Evolutionary conservation across 2,329 filamentous ascomycete species (phyloP), one percentile per base, ranked within the genome.

Genomic region (Tolypocladium nubicola): DNA sequence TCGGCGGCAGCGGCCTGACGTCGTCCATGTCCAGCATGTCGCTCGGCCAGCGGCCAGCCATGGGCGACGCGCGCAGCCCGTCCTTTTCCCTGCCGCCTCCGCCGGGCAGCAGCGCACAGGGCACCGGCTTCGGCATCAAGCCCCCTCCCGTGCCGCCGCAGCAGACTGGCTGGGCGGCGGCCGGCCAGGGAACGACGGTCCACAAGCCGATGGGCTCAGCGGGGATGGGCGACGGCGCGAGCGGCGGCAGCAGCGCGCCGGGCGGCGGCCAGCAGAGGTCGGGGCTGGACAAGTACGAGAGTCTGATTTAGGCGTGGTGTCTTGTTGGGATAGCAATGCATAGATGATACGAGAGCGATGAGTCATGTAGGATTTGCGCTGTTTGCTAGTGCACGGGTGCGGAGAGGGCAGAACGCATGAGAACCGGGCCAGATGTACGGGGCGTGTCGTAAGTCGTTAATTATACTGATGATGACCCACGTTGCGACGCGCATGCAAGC

Each of bases 241-340:
- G 39, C 63, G 63, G 50, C 61, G 67, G 53, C 64, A 66, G 59
- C 64, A 67, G 60, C 64, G 67, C 60, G 63, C 64, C 56, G 21
- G 54, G 57, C 11, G 59, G 62, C 37, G 59, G 58, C 49, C 69
- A 72, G 57, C 71, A 69, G 58, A 78, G 76, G 64, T 77, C 78
- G 6, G 83, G 84, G 0, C 73, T 88, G 71, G 84, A 86, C 70
- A 85, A 84, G 71, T 88, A 87, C 62, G 80, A 85, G 69, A 88
- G 85, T 72, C 67, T 88, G 62, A 69, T 88, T 63, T 87, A 73
- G 65, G 58, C 49, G 10, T 37, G 13, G 52, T 21, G 43, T 54
- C 30, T 39, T 2, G 14, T 23, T 54, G 47, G 47, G 16, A n/a
- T 50, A 35, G 47, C 47, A n/a, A 35, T 49, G 30, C 30, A 50